A percentile compares a stretch with the other conserved stretches of the same genome.
Conservation (phyloP, 148 eudicot species). For the Beta vulgaris region DNA sequence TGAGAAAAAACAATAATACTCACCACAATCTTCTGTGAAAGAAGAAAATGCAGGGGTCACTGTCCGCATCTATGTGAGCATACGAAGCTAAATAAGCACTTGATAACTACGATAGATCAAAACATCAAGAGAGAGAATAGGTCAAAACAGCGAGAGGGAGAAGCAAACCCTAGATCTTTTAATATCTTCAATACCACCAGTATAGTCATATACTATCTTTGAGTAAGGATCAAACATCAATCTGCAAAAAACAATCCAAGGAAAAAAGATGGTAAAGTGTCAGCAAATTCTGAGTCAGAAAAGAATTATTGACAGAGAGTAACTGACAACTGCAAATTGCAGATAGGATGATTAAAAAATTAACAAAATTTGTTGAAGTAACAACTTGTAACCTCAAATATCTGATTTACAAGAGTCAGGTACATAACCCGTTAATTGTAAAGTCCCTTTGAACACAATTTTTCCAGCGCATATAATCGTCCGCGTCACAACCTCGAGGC, state of each 20-base stretch:
- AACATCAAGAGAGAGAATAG: slow-evolving; percentile 7
- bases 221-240: slow-evolving; percentile 37
- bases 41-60: slow-evolving; percentile 29
- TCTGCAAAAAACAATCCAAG: slow-evolving; percentile 16
- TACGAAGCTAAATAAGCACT: not conserved
- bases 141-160: slow-evolving; percentile 2
- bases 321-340: not conserved
- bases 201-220: slow-evolving; percentile 30
- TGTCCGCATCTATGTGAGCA: slow-evolving; percentile 27
- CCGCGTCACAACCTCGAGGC: slow-evolving; percentile 26
- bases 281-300: not conserved
- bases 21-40: slow-evolving; percentile 34
- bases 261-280: not conserved
- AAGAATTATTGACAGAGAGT: not conserved
- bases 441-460: slow-evolving; percentile 35
- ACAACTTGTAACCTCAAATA: not conserved
- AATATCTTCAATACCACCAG: slow-evolving; percentile 38
- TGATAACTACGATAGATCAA: not conserved
- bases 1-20: not conserved
- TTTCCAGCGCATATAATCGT: slow-evolving; percentile 33
- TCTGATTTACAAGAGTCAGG: not conserved
- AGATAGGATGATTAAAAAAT: not conserved
- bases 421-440: slow-evolving; percentile 29
- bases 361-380: not conserved
- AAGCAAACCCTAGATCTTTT: slow-evolving; percentile 31